Conservation (phyloP, 768 basidiomycete genomes). For the Phanerochaete sordida region DNA sequence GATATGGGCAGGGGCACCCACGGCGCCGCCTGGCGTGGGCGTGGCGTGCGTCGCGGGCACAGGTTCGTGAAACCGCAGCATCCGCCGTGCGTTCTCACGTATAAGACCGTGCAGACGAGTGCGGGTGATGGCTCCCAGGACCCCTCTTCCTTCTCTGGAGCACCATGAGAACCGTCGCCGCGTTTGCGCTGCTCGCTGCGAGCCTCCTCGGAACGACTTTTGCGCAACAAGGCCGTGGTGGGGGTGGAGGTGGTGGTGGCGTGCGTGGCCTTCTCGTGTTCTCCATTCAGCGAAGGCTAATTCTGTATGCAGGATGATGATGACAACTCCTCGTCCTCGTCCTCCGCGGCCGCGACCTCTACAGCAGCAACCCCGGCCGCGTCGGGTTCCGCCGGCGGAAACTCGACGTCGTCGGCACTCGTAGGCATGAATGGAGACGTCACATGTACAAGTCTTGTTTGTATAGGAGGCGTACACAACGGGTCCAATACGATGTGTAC, state of each 20-base stretch:
- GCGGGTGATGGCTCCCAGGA: neutral
- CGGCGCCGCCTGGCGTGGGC: neutral
- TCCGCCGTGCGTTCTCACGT: neutral
- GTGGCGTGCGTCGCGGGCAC: neutral
- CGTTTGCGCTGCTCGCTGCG: neutral
- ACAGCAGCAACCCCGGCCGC: neutral
- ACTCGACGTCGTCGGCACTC: slow-evolving; percentile 8
- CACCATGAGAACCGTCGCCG: slow-evolving; percentile 6
- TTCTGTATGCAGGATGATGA: slow-evolving; percentile 1
- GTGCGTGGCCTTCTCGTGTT: neutral
- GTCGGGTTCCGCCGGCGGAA: neutral
- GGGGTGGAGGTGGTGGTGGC: neutral
- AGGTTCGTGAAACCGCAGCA: slow-evolving; percentile 5
- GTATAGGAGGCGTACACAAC: slow-evolving; percentile 20
- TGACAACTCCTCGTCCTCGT: slow-evolving; percentile 4
- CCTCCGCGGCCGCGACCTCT: slow-evolving; percentile 1
- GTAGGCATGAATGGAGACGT: slow-evolving; percentile 15
- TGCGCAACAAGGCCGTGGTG: neutral
- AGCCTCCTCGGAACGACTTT: neutral
- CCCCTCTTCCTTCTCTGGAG: neutral
- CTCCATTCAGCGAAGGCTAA: neutral
- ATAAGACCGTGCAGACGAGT: neutral
- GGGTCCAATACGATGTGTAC: slow-evolving; percentile 19
- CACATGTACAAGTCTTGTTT: slow-evolving; percentile 17
- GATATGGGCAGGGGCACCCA: neutral